A percentile compares a stretch with the other conserved stretches of the same genome.
These are phyloP conservation scores for Hygrophila difformis DNA, from an alignment of 257 asterid species.

Conservation along the genomic window DNA sequence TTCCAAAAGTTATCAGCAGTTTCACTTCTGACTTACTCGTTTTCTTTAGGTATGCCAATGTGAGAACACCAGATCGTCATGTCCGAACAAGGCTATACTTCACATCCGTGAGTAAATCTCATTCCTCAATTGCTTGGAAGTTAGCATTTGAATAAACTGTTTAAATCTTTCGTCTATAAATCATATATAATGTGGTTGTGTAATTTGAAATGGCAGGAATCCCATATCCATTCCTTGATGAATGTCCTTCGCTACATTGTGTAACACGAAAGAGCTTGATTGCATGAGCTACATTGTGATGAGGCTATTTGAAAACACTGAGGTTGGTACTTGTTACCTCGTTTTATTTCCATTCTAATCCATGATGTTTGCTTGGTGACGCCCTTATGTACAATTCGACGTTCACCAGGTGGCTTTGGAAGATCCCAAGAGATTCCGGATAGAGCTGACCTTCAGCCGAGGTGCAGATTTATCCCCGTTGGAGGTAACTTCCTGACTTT, in stretches of 20 bases:
- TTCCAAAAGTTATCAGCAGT: no score
- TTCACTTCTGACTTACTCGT: no score
- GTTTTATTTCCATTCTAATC: not conserved
- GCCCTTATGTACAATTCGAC: not conserved
- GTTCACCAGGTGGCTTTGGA: constrained; percentile 72
- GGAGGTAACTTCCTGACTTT: constrained; percentile 78
- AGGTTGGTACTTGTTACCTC: constrained; percentile 73
- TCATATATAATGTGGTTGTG: no score
- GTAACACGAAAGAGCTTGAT: constrained; percentile 87
- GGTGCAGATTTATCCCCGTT: constrained; percentile 97
- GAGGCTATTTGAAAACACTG: constrained; percentile 91
- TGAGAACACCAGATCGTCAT: constrained; percentile 95
- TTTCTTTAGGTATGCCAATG: constrained; percentile 79
- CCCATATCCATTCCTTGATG: constrained; percentile 95
- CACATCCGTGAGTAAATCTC: constrained; percentile 63
- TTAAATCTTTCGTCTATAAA: no score
- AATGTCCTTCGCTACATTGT: constrained; percentile 91
- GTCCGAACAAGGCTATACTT: constrained; percentile 95
- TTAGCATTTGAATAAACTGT: no score
- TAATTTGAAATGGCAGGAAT: constrained; percentile 57
- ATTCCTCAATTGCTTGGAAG: no score
- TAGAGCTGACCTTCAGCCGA: constrained; percentile 90
- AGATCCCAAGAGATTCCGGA: constrained; percentile 85
- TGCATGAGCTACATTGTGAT: constrained; percentile 95
- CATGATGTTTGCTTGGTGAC: not conserved